Conservation (phyloP, 805 yeast species). For the Myxozyma mucilagina region DNA sequence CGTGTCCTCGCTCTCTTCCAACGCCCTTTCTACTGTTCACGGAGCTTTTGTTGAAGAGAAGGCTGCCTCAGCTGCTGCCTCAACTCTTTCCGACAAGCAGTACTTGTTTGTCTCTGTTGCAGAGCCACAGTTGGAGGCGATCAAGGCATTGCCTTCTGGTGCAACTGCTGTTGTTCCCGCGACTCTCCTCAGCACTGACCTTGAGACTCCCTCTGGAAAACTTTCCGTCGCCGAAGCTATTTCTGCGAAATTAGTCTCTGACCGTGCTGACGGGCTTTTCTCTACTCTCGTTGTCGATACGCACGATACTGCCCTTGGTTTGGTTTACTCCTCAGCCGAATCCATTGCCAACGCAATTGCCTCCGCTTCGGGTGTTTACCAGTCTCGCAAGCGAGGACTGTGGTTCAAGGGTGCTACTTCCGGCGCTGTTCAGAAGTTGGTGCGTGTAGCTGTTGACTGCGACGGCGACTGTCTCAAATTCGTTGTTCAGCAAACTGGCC, state of each 20-base stretch:
- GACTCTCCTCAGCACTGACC: constrained; percentile 21
- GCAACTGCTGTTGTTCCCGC: constrained; percentile 32
- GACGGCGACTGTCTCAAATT: constrained; percentile 90
- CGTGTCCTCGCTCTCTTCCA: constrained; percentile 31
- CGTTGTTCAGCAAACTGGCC: constrained; percentile 79
- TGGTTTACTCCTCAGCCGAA: constrained; percentile 84
- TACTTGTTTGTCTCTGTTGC: constrained; percentile 30
- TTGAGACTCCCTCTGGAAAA: constrained; percentile 23
- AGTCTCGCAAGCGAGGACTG: constrained; percentile 81
- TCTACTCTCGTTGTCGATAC: constrained; percentile 78
- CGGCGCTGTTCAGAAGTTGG: constrained; percentile 86
- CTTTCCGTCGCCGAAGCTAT: constrained; percentile 28
- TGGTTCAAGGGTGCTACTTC: constrained; percentile 97
- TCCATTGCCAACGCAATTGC: constrained; percentile 80
- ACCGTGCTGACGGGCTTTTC: constrained; percentile 81
- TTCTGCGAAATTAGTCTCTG: constrained; percentile 48
- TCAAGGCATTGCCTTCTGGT: constrained; percentile 10
- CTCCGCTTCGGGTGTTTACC: constrained; percentile 86
- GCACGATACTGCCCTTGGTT: constrained; percentile 74
- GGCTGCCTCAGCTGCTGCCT: constrained; percentile 10
- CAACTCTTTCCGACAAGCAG: constrained; percentile 17
- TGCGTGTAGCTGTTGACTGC: constrained; percentile 75
- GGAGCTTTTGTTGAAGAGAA: constrained; percentile 31
- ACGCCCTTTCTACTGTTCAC: constrained; percentile 8
- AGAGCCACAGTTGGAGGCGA: constrained; percentile 14